Base-by-base conservation (phyloP, 2,329 filamentous ascomycete genomes). In the Macrophomina pseudophaseolina region DNA sequence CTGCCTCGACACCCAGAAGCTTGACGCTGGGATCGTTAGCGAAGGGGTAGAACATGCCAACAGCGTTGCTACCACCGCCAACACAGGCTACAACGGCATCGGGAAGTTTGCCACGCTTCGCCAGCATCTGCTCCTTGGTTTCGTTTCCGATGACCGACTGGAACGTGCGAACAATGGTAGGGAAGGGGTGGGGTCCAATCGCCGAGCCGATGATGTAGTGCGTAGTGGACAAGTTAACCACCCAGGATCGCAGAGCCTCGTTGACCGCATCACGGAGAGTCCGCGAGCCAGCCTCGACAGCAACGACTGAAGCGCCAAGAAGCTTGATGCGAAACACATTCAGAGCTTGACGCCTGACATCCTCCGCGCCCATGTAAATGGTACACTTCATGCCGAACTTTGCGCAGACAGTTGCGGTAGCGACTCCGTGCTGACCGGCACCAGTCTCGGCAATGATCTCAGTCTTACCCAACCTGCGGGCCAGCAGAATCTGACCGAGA, bases 251-350 rank as follows among this genome's bases (percentile, higher is more conserved):
- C 75, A 99, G 83, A 18, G 95, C 94, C 81, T 98, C 54, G 82
- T 98, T 98, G 81, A 98, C 94, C 4, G 94, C 83, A 69, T 85
- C 83, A 64, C 84, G 80, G 6, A 85, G 80, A 3, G 83, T 85
- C 73, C 88, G 88, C 73, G 91, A 93, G 65, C 95, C 95, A 53
- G 94, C 92, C 77, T 97, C 93, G 53, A 99, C 94, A 4, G 95
- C 90, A 46, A 98, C 87, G 48, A 99, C 95, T 72, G 91, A 91
- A 58, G 95, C 95, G 68, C 95, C 95, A 5, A 99, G 89, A 12
- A 99, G 87, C 79, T 95, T 95, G 87, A 99, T 99, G 49, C 95
- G 91, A 88, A 99, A 99, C 44, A 99, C 95, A 80, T 99, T 99
- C 67, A 99, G 86, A 2, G 94, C 94, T 80, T 99, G 95, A 72